Evolutionary conservation across 2,329 filamentous ascomycete species (phyloP).

Genomic region (Alternaria brassicae): DNA sequence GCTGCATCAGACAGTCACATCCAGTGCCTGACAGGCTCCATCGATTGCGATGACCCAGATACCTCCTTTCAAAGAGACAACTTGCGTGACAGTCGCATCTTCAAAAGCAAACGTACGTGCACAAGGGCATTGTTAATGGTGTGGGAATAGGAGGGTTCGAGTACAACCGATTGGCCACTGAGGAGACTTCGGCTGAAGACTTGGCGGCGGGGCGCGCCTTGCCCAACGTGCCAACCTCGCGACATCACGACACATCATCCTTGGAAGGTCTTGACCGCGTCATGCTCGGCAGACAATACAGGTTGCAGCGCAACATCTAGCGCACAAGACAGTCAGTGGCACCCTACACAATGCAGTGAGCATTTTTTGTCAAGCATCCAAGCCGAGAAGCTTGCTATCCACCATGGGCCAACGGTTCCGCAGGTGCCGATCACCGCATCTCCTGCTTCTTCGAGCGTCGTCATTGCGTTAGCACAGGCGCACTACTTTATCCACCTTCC

Average conservation of each 20-base stretch:
- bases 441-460: constrained; percentile 37
- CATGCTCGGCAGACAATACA: not conserved
- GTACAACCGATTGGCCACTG: not conserved
- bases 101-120: not conserved
- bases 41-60: not conserved
- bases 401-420: constrained; percentile 16
- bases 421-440: constrained; percentile 27
- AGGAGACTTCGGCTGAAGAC: not conserved
- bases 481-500: constrained; percentile 38
- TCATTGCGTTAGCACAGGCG: constrained; percentile 14
- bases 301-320: not conserved
- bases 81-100: not conserved
- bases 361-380: not conserved
- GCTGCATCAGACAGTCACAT: not conserved
- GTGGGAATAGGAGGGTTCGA: not conserved
- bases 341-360: not conserved
- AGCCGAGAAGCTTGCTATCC: constrained; percentile 18
- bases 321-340: not conserved
- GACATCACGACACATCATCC: not conserved
- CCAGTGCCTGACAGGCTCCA: not conserved
- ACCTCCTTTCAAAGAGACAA: not conserved
- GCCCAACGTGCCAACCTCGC: constrained; percentile 1
- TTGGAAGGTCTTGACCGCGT: not conserved
- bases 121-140: not conserved
- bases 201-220: not conserved